Base-by-base conservation (phyloP, 1,284 basidiomycete species). In the Porogramme epimiltina region DNA sequence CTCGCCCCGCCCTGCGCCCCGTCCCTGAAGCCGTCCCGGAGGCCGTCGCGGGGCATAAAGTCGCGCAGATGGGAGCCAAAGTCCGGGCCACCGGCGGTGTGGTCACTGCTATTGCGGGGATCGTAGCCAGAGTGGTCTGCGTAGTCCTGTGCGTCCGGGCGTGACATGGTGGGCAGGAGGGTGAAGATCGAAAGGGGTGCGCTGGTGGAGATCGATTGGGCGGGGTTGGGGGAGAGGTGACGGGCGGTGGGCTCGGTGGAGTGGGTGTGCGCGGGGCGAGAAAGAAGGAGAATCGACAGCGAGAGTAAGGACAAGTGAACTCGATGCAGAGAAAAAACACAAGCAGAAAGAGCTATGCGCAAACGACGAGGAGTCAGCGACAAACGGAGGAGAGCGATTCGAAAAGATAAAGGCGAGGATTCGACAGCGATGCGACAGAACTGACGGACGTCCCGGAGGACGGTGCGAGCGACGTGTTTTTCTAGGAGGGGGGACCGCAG, bases 101-200 rank as follows among this genome's bases (percentile, higher is more conserved):
- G 56, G 18, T 60, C 58, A 18, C 54, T 55, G 52, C 44, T 45
- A 28, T 40, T 43, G 36, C 66, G 60, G 46, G 45, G 47, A 42
- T 64, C 65, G 56, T 54, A 65, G 41, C 45, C 41, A 45, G 74
- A 69, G 54, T 70, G 71, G 51, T 79, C 76, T 58, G 81, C 81
- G 60, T 76, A 70, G 42, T 57, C 55, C 57, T 65, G 67, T 20
- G 66, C 57, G 49, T 74, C 73, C 47, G 66, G 61, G 51, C 62
- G 74, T 62, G 75, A 73, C 34, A 37, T 37, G 60, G 55, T 58
- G 56, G 58, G 39, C 50, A 19, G 41, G 56, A n/a, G 25, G 38
- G 58, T 59, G 54, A 58, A 66, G 65, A 67, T 67, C 64, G 62
- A 52, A 55, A 58, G 45, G 36, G 55, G 54, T 54, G 42, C n/a